Percentiles rank a stretch among this genome's conserved stretches.
phyloP scores from a whole-genome alignment of 495 filamentous ascomycete genomes.

The Aspergillus saccharolyticus region DNA sequence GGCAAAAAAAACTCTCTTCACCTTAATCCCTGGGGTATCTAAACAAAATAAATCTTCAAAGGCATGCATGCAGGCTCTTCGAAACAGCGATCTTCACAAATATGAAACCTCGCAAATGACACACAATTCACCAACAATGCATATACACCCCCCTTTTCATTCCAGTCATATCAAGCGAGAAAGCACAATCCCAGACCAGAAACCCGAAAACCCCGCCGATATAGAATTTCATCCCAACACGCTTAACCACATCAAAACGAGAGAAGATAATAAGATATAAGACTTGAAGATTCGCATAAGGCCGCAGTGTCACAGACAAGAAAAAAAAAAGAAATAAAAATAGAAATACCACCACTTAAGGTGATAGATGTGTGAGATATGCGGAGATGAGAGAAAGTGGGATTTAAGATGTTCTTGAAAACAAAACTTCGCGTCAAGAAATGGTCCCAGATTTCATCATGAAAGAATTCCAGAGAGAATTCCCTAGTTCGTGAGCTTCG shows the following conservation, averaged over 20 bases:
- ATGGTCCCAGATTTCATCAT: neutral
- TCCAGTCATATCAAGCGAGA: neutral
- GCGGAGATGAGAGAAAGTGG: neutral
- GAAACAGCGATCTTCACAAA: neutral
- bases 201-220: neutral
- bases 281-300: neutral
- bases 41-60: neutral
- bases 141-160: neutral
- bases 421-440: neutral
- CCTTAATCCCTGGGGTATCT: neutral
- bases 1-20: no score
- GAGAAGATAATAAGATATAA: neutral
- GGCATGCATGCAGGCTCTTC: neutral
- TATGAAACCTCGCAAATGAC: neutral
- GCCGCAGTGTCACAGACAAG: neutral
- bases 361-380: neutral
- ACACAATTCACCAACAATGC: neutral
- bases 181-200: neutral
- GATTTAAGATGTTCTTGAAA: neutral
- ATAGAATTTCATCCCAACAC: neutral
- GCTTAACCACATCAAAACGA: neutral
- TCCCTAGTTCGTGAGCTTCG: slow-evolving; percentile 54
- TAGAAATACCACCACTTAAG: neutral
- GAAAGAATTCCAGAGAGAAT: neutral
- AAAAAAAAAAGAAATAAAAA: no score